phyloP scores from a whole-genome alignment of 2,329 filamentous ascomycete genomes.

The Xylaria polymorpha region DNA sequence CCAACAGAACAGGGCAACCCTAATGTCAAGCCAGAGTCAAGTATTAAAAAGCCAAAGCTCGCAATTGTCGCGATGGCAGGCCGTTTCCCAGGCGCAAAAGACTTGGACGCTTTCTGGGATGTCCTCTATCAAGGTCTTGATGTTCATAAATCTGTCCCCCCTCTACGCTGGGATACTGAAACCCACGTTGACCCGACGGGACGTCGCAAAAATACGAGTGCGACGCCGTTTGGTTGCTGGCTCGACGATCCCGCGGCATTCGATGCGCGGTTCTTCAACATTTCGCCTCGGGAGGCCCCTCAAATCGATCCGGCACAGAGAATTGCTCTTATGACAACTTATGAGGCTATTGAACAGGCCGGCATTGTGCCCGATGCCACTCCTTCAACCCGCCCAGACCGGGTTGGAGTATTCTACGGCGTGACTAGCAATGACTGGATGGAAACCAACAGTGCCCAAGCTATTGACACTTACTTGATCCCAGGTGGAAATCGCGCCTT shows the following conservation, averaged over 20 bases:
- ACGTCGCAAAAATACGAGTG: conserved; percentile 28
- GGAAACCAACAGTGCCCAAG: conserved; percentile 70
- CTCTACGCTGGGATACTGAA: conserved; percentile 31
- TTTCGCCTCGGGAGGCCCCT: conserved; percentile 41
- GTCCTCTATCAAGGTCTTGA: conserved; percentile 41
- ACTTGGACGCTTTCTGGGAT: conserved; percentile 42
- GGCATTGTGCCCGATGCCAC: conserved; percentile 48
- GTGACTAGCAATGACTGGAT: conserved; percentile 57
- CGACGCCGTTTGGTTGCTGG: conserved; percentile 34
- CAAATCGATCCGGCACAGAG: conserved; percentile 72
- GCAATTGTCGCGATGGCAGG: no score
- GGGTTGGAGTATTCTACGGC: conserved; percentile 42
- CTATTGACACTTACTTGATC: conserved; percentile 61
- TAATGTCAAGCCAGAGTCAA: no score
- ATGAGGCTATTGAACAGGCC: conserved; percentile 74
- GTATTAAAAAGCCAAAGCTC: no score
- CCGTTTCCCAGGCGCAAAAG: no score
- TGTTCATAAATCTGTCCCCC: conserved; percentile 40
- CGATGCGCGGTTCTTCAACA: conserved; percentile 42
- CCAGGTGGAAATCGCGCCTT: conserved; percentile 52
- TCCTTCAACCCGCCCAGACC: conserved; percentile 30
- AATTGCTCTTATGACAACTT: conserved; percentile 71
- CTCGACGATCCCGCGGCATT: conserved; percentile 39
- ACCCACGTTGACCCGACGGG: conserved; percentile 34
- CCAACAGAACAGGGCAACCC: no score